These are phyloP conservation scores for Asterochloris sp. DNA, from an alignment of 139 green algal genomes.

Conservation along the genomic window DNA sequence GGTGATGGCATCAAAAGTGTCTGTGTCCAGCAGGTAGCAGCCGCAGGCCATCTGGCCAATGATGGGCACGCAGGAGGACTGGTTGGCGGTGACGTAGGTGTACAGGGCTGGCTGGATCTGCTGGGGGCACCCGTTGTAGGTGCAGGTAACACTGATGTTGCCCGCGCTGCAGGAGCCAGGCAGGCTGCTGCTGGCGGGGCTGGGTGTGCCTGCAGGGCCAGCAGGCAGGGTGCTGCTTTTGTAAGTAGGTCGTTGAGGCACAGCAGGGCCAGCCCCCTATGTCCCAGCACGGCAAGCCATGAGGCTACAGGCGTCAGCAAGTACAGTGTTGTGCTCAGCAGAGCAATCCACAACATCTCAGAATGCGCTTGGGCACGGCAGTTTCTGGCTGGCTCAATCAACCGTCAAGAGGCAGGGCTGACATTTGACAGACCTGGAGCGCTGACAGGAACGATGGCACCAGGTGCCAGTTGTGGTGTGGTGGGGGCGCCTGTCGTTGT, in stretches of 20 bases:
- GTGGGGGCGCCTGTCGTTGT: too few species aligned
- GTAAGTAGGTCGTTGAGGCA: not conserved
- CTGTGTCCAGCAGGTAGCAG: slow-evolving; percentile 6
- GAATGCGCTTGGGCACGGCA: too few species aligned
- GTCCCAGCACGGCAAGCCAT: not conserved
- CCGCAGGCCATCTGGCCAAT: slow-evolving; percentile 13
- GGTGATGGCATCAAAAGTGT: slow-evolving; percentile 12
- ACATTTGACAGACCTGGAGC: too few species aligned
- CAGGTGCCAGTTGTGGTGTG: too few species aligned
- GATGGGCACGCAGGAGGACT: slow-evolving; percentile 3
- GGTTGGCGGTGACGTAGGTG: slow-evolving; percentile 1
- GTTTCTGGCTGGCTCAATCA: too few species aligned
- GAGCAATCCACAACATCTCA: too few species aligned
- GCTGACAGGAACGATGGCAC: too few species aligned
- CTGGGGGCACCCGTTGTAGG: slow-evolving; percentile 11
- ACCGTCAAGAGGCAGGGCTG: too few species aligned
- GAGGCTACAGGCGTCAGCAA: not conserved
- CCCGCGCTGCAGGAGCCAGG: not conserved
- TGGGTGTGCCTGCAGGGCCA: not conserved
- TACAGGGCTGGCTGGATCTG: slow-evolving; percentile 7
- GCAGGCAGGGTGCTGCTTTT: not conserved
- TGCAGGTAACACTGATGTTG: slow-evolving; percentile 6
- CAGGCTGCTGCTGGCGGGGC: slow-evolving; percentile 1
- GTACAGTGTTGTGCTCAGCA: not conserved
- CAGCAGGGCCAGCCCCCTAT: not conserved